Evolutionary conservation across 2,329 filamentous ascomycete genomes (phyloP), one percentile per base, ranked within the genome.

Genomic region (Diaporthe batatas): DNA sequence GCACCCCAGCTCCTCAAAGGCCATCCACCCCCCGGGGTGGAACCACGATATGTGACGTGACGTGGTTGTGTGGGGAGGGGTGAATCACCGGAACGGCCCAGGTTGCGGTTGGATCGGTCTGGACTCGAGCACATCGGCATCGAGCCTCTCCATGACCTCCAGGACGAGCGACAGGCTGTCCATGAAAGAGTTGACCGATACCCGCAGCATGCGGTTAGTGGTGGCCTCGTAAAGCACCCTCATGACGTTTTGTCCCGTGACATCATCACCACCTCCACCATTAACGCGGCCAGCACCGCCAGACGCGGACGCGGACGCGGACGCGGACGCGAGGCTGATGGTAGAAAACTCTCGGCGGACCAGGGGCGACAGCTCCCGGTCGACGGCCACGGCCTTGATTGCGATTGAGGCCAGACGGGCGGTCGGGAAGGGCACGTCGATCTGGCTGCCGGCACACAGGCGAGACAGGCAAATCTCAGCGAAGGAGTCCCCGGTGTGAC

Each of bases 161-260:
- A 98, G 82, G 1, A 98, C 92, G 6, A 98, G 90, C 68, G 91
- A 90, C 71, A 98, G 82, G 77, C 93, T 97, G 79, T 98, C 96
- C 87, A 98, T 95, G 82, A 98, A 98, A 12, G 95, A 94, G 83
- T 98, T 98, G 72, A 98, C 95, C 3, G 96, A 94, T 2, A 99
- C 96, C 57, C 96, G 92, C 72, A 99, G 88, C 96, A 98, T 98
- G 77, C 96, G 92, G 81, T 98, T 98, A 25, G 96, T 98, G 0
- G 94, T 94, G 1, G 96, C 96, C 70, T 88, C 89, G 83, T 98
- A 98, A 74, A 92, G 89, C 12, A 94, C 92, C 74, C 88, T 87
- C 64, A 98, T 86, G 6, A 95, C 83, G 29, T 79, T 82, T 23
- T 81, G 78, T 53, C 80, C 79, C 36, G 76, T 32, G 70, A 55